Evolutionary conservation across 2,329 filamentous ascomycete species (phyloP).

Genomic region (Colletotrichum sp.): DNA sequence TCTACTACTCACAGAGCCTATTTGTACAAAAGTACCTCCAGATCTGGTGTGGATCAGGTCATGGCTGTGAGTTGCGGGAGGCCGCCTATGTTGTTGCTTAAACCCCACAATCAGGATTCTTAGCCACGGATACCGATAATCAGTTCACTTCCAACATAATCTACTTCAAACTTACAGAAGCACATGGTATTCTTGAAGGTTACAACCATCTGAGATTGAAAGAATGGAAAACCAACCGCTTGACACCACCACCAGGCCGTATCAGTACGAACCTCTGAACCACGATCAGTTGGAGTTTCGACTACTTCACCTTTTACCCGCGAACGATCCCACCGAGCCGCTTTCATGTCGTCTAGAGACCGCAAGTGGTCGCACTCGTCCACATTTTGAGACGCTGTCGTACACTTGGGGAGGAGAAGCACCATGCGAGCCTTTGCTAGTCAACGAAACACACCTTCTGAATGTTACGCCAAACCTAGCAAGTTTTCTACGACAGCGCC

Average conservation of each 20-base stretch:
- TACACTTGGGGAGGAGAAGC: conserved; percentile 36
- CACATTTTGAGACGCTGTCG: conserved; percentile 32
- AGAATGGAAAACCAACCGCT: neutral
- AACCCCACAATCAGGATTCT: neutral
- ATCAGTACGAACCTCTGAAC: neutral
- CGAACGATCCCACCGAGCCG: neutral
- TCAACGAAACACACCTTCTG: neutral
- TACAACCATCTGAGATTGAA: neutral
- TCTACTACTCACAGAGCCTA: too few relatives aligned
- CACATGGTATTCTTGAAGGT: accelerated
- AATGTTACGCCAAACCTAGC: neutral
- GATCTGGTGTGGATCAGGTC: neutral
- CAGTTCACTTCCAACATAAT: neutral
- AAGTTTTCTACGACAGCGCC: neutral
- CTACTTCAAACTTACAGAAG: neutral
- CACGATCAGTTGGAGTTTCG: neutral
- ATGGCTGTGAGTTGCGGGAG: neutral
- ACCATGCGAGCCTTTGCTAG: conserved; percentile 13
- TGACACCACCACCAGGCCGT: neutral
- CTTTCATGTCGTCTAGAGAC: neutral
- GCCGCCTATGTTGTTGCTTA: neutral
- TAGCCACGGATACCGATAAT: neutral
- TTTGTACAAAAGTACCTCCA: neutral
- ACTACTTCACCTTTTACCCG: neutral
- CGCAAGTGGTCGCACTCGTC: neutral